Evolutionary conservation across 345 rosid species (phyloP).

Genomic region (Gossypium anomalum): DNA sequence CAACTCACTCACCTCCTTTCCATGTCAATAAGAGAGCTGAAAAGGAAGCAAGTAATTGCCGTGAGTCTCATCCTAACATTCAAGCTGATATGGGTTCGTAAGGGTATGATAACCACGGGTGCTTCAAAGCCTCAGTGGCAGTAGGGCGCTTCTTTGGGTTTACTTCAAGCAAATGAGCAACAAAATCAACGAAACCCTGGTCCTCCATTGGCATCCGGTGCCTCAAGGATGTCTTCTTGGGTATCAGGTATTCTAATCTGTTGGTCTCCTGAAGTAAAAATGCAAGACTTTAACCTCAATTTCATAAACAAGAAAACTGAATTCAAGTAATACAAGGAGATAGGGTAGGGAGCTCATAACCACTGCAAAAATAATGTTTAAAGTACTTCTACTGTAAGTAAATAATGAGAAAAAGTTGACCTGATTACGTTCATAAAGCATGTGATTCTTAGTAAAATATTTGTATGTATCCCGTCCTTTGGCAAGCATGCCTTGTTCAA

Average conservation of each 20-base stretch:
- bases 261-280: conserved; percentile 61
- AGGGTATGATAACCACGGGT: conserved; percentile 86
- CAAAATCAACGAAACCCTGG: conserved; percentile 89
- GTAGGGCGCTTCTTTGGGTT: conserved; percentile 94
- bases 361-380: neutral
- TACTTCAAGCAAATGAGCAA: conserved; percentile 74
- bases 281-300: neutral
- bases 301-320: neutral
- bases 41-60: neutral
- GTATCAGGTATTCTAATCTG: conserved; percentile 82
- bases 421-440: conserved; percentile 95
- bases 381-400: neutral
- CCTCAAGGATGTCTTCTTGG: conserved; percentile 81
- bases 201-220: conserved; percentile 98
- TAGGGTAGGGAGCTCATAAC: neutral
- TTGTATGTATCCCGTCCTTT: conserved; percentile 94
- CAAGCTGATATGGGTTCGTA: conserved; percentile 93
- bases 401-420: conserved; percentile 26
- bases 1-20: conserved; percentile 16
- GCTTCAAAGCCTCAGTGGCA: conserved; percentile 82
- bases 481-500: conserved; percentile 79
- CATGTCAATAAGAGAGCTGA: conserved; percentile 11
- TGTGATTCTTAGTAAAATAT: conserved; percentile 84
- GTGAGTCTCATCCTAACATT: conserved; percentile 20
- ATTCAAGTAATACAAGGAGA: neutral